These are phyloP conservation scores for Blakeslea trispora DNA, from an alignment of 371 early-diverging fungal species.

Conservation along the genomic window DNA sequence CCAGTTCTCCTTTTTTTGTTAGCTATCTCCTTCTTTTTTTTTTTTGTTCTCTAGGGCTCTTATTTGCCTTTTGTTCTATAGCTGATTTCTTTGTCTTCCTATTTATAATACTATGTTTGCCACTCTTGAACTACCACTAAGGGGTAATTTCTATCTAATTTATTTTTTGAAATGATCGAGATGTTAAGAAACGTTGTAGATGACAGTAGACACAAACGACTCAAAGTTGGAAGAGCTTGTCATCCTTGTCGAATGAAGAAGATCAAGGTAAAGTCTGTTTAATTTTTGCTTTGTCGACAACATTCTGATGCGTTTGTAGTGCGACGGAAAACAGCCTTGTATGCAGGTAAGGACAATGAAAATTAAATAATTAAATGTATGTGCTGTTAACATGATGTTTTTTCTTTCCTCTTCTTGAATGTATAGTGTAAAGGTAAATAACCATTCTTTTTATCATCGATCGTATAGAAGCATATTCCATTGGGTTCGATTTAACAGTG, in stretches of 20 bases:
- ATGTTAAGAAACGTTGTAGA: conserved; percentile 19
- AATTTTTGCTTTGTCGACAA: background rate
- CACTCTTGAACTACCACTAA: conserved; percentile 44
- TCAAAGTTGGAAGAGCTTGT: conserved; percentile 52
- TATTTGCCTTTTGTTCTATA: background rate
- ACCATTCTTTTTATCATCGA: too few species aligned
- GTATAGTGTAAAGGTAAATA: conserved; percentile 54
- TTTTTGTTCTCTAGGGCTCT: background rate
- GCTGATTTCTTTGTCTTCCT: background rate
- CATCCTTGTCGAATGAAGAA: conserved; percentile 54
- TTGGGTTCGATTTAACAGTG: background rate
- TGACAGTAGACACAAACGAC: conserved; percentile 49
- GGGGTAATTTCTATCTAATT: conserved; percentile 27
- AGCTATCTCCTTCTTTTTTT: conserved; percentile 1
- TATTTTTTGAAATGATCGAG: background rate
- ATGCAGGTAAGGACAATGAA: conserved; percentile 46
- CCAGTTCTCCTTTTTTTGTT: background rate
- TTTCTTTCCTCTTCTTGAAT: too few species aligned
- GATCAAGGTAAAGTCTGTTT: conserved; percentile 37
- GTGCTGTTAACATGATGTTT: too few species aligned
- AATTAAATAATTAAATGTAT: too few species aligned
- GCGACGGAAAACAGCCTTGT: conserved; percentile 56
- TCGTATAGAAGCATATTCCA: too few species aligned
- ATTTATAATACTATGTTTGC: conserved; percentile 37
- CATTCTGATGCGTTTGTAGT: conserved; percentile 21